These are phyloP conservation scores for Penicillium coffeae DNA, from an alignment of 495 filamentous ascomycete species.

Conservation along the genomic window DNA sequence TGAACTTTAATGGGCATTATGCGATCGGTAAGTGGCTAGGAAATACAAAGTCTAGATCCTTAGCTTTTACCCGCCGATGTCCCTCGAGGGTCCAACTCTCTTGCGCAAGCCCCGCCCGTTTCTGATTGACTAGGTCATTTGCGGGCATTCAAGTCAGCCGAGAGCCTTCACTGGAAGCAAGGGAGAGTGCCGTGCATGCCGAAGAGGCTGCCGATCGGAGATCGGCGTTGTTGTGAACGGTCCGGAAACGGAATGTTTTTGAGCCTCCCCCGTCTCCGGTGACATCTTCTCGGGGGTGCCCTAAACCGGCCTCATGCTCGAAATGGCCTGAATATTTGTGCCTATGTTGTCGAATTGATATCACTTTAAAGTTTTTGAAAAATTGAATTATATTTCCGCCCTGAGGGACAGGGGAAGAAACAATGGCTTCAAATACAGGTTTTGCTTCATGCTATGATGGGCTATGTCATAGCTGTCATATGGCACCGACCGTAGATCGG, in stretches of 20 bases:
- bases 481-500: constrained; percentile 1
- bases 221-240: constrained; percentile 3
- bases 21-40: constrained; percentile 12
- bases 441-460: no score
- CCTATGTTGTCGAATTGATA: no score
- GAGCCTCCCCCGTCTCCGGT: constrained; percentile 11
- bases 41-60: constrained; percentile 6
- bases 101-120: constrained; percentile 10
- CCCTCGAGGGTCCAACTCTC: neutral
- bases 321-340: no score
- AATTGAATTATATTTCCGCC: no score
- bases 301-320: neutral
- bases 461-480: constrained; percentile 8
- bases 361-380: no score
- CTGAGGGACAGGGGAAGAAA: no score
- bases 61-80: constrained; percentile 7
- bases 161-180: neutral
- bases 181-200: neutral
- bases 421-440: no score
- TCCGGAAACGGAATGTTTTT: constrained; percentile 23
- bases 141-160: neutral
- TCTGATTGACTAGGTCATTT: constrained; percentile 6
- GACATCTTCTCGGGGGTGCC: neutral
- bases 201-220: constrained; percentile 12
- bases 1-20: constrained; percentile 11